Evolutionary conservation across 1,284 basidiomycete species (phyloP).

Genomic region (Paramarasmius palmivorus): DNA sequence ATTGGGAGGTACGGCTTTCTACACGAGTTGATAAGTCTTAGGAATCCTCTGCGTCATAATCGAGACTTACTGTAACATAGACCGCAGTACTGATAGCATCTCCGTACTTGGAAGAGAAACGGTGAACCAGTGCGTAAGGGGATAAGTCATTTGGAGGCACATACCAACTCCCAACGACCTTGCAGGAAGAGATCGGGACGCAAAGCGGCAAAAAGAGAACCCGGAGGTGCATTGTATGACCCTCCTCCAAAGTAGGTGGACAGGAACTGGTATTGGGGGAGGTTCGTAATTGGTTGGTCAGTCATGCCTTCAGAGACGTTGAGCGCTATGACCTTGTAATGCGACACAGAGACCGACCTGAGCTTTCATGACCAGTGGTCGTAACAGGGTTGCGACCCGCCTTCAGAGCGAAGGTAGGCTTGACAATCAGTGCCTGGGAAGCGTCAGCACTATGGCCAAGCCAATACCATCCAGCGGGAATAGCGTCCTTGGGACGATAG

Average conservation of each 20-base stretch:
- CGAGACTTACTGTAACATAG: slow-evolving; percentile 1
- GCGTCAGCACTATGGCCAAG: slow-evolving; percentile 2
- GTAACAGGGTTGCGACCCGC: slow-evolving; percentile 3
- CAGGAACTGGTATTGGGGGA: slow-evolving; percentile 6
- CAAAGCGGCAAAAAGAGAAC: slow-evolving; percentile 5
- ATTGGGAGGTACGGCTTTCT: neutral
- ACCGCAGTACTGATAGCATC: neutral
- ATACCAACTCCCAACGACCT: neutral
- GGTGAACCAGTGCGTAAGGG: too few species aligned
- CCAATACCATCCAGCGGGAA: slow-evolving; percentile 4
- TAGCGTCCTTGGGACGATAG: slow-evolving; percentile 3
- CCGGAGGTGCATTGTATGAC: slow-evolving; percentile 4
- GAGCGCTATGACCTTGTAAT: too few species aligned
- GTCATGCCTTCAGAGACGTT: neutral
- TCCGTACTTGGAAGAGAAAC: slow-evolving; percentile 1
- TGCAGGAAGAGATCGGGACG: slow-evolving; percentile 1
- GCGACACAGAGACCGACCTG: too few species aligned
- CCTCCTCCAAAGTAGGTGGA: slow-evolving; percentile 7
- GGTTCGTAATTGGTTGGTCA: slow-evolving; percentile 1
- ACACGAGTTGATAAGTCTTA: neutral
- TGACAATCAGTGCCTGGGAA: slow-evolving; percentile 1
- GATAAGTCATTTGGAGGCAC: neutral
- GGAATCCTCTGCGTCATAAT: neutral
- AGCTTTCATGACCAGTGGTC: neutral
- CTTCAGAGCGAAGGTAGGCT: slow-evolving; percentile 2